A percentile compares a stretch with the other conserved stretches of the same genome.
Conservation (phyloP, 2,329 filamentous ascomycete genomes). For the Xylariaceae sp. region DNA sequence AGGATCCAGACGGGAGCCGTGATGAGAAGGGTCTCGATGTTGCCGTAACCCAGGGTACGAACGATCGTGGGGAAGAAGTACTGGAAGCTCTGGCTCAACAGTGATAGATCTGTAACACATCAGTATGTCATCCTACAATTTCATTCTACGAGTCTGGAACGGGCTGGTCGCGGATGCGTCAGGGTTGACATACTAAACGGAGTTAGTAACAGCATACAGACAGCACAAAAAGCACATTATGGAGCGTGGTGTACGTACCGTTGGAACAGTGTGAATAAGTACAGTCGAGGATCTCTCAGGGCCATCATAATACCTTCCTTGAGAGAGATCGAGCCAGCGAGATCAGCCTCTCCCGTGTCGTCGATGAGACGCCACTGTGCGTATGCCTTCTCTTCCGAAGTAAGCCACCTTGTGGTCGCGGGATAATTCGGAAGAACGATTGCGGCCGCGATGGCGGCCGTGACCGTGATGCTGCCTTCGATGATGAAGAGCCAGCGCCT, state of each 20-base stretch:
- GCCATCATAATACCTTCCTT: constrained; percentile 44
- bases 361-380: constrained; percentile 47
- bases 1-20: constrained; percentile 53
- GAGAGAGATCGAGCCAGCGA: constrained; percentile 32
- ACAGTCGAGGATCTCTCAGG: constrained; percentile 45
- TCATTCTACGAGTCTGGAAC: too few species aligned
- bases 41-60: constrained; percentile 53
- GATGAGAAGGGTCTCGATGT: constrained; percentile 50
- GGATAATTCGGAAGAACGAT: constrained; percentile 50
- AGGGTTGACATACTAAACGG: too few species aligned
- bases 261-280: constrained; percentile 51
- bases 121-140: too few species aligned
- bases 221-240: too few species aligned
- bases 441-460: constrained; percentile 26
- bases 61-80: constrained; percentile 65
- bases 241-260: too few species aligned
- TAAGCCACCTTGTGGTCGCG: constrained; percentile 47
- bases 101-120: too few species aligned
- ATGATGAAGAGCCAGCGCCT: constrained; percentile 37
- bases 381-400: constrained; percentile 46
- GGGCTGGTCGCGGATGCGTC: too few species aligned
- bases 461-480: constrained; percentile 37
- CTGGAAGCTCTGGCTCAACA: constrained; percentile 26
- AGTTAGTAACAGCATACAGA: too few species aligned
- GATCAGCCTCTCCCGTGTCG: constrained; percentile 44